These are phyloP conservation scores for Bolboschoenus planiculmis DNA, from an alignment of 176 grass and related monocot genomes.

Conservation along the genomic window DNA sequence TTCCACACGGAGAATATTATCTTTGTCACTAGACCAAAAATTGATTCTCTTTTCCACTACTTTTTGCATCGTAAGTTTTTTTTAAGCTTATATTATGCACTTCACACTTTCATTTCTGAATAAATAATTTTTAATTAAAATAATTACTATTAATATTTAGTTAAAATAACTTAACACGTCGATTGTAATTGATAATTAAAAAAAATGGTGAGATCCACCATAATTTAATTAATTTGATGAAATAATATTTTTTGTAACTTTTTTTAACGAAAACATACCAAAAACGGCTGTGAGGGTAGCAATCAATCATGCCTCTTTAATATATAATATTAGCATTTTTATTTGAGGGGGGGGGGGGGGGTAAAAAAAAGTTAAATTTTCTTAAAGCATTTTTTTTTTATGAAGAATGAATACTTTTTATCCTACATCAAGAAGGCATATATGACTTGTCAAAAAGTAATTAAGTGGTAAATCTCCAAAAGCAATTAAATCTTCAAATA, in stretches of 20 bases:
- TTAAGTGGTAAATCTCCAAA: background rate
- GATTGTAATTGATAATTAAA: background rate
- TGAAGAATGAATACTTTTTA: too few relatives aligned
- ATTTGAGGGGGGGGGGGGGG: too few relatives aligned
- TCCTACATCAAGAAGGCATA: background rate
- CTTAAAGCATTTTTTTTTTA: too few relatives aligned
- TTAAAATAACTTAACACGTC: background rate
- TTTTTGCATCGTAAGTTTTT: background rate
- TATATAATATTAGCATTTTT: too few relatives aligned
- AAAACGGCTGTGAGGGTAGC: too few relatives aligned
- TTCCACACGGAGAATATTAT: too few relatives aligned
- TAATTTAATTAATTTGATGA: background rate
- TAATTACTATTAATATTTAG: background rate
- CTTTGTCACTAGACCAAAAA: too few relatives aligned
- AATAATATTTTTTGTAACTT: background rate
- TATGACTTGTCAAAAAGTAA: background rate
- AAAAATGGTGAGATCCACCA: background rate
- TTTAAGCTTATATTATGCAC: background rate
- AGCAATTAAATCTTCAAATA: background rate
- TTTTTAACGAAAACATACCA: too few relatives aligned
- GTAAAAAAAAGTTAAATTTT: too few relatives aligned
- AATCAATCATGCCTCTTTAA: too few relatives aligned
- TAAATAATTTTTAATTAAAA: background rate
- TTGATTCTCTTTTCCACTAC: too few relatives aligned
- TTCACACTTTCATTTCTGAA: too few relatives aligned